Evolutionary conservation across 2,329 filamentous ascomycete genomes (phyloP).

Genomic region (Gaeumannomyces tritici): DNA sequence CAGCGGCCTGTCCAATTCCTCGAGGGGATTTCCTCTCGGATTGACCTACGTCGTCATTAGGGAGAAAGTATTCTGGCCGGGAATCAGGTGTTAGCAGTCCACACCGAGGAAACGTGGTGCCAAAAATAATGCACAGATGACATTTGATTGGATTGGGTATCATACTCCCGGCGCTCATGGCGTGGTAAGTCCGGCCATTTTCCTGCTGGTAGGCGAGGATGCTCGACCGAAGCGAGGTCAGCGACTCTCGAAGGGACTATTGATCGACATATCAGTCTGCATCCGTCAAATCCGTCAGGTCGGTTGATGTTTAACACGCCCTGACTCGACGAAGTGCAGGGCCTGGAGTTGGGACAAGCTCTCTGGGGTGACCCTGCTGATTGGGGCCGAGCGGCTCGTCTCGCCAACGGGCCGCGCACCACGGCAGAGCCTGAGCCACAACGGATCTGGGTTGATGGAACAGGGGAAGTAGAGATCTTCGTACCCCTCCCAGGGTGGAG

Average conservation of each 20-base stretch:
- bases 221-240: conserved; percentile 13
- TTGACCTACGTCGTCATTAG: conserved; percentile 11
- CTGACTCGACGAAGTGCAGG: background rate
- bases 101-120: background rate
- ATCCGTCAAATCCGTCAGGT: too few relatives aligned
- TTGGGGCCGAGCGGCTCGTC: background rate
- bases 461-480: background rate
- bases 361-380: background rate
- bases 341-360: background rate
- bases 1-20: background rate
- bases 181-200: conserved; percentile 15
- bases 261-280: background rate
- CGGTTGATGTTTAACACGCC: too few relatives aligned
- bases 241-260: conserved; percentile 10
- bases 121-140: background rate
- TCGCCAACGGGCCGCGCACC: background rate
- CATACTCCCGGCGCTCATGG: conserved; percentile 15
- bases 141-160: too few relatives aligned
- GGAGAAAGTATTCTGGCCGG: conserved; percentile 11
- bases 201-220: conserved; percentile 13
- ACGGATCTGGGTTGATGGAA: background rate
- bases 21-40: too few relatives aligned
- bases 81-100: conserved; percentile 4
- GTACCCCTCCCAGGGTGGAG: conserved; percentile 7
- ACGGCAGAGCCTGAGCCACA: too few relatives aligned